Evolutionary conservation across 2,329 filamentous ascomycete genomes (phyloP).

Genomic region (Herpotrichia juniperi): DNA sequence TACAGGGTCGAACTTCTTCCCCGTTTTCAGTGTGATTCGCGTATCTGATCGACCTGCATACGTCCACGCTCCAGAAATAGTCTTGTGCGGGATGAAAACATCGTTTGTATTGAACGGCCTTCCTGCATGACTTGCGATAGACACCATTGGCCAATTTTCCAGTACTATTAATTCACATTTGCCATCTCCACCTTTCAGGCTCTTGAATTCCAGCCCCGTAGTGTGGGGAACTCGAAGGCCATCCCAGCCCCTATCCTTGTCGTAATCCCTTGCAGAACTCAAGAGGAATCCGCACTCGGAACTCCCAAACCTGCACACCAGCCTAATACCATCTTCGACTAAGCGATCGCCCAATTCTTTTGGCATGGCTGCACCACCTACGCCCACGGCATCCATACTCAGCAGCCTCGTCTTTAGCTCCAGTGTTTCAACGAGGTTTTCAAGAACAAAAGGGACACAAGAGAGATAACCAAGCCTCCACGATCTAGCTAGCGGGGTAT

Average conservation of each 20-base stretch:
- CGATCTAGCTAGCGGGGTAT: too few species aligned
- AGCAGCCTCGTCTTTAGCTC: constrained; percentile 72
- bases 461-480: constrained; percentile 60
- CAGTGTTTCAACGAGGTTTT: constrained; percentile 82
- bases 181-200: constrained; percentile 33
- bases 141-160: constrained; percentile 61
- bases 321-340: constrained; percentile 57
- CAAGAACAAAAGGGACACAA: constrained; percentile 79
- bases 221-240: constrained; percentile 58
- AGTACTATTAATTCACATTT: constrained; percentile 63
- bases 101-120: constrained; percentile 69
- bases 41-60: constrained; percentile 68
- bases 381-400: constrained; percentile 67
- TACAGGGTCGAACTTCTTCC: constrained; percentile 72
- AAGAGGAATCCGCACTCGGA: constrained; percentile 71
- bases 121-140: constrained; percentile 63
- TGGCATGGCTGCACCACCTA: constrained; percentile 67
- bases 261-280: constrained; percentile 65
- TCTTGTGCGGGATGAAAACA: constrained; percentile 63
- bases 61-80: constrained; percentile 62
- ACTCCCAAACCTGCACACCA: constrained; percentile 69
- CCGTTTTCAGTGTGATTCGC: constrained; percentile 67
- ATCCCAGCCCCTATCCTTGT: constrained; percentile 64
- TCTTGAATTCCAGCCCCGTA: constrained; percentile 51
- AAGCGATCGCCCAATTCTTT: constrained; percentile 59